Evolutionary conservation across 2,329 filamentous ascomycete genomes (phyloP).

Genomic region (Phaeosphaeriaceae sp.): DNA sequence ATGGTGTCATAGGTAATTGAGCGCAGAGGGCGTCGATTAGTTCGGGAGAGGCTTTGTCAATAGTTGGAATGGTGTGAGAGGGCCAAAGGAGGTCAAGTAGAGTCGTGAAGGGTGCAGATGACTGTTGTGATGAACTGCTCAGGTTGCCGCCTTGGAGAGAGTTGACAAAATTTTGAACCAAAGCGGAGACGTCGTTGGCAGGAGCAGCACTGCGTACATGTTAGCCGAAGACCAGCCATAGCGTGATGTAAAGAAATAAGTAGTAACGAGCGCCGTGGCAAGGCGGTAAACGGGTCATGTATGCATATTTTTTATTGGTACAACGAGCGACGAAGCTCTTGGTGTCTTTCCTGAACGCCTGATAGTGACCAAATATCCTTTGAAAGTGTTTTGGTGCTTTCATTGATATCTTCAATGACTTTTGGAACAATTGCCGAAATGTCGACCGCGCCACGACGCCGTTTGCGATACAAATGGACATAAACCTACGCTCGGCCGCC

Average conservation of each 20-base stretch:
- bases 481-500: conserved; percentile 99
- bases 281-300: conserved; percentile 32
- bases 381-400: conserved; percentile 21
- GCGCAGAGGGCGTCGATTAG: conserved; percentile 76
- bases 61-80: conserved; percentile 76
- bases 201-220: conserved; percentile 52
- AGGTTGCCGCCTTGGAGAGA: conserved; percentile 70
- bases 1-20: conserved; percentile 78
- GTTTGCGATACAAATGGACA: conserved; percentile 34
- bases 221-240: conserved; percentile 27
- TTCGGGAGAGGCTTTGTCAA: conserved; percentile 69
- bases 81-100: conserved; percentile 85
- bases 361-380: conserved; percentile 26
- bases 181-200: conserved; percentile 71
- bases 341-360: conserved; percentile 41
- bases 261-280: conserved; percentile 38
- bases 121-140: conserved; percentile 43
- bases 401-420: conserved; percentile 26
- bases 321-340: conserved; percentile 26
- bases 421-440: conserved; percentile 26
- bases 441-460: conserved; percentile 46
- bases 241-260: conserved; percentile 8
- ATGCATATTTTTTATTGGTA: conserved; percentile 47
- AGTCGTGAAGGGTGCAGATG: conserved; percentile 76
- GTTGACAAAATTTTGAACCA: conserved; percentile 86